Base-by-base conservation (phyloP, 306 rosid genomes). In the Hippophae gyantsensis region DNA sequence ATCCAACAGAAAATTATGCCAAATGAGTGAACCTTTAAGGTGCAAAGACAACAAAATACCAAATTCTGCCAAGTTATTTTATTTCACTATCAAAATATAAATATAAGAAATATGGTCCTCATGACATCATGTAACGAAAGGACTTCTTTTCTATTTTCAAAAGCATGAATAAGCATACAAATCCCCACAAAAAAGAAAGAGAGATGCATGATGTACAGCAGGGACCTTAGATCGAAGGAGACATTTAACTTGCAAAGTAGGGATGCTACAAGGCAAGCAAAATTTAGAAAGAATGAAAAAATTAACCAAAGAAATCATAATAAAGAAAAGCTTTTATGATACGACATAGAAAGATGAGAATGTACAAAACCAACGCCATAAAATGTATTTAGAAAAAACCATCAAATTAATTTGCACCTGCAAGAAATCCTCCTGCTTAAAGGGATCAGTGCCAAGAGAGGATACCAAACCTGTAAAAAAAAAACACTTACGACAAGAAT, bases 381-480 rank as follows among this genome's bases (percentile, higher is more conserved):
- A 23, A 56, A 45, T 32, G 58, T 67, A 61, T 42, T 52, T 51
- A 25, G 18, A 52, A 49, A 49, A 12, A 1, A 61, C 62, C 41
- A 52, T 70, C 10, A 53, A 42, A 65, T 27, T 27, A 27, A 77
- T 60, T 47, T 65, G 64, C 47, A 92, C 98, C 98, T 92, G 98
- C 81, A 92, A 72, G 80, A 92, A 92, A 64, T 92, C 96, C 81
- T 92, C 98, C 89, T 85, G 98, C 82, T 85, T 85, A 76, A 85
- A 92, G 45, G 95, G 73, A 66, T 92, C 89, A 42, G 78, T 76
- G 64, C 95, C 96, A 56, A 82, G 81, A 74, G 96, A 87, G 98
- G 96, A 85, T 92, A 92, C 98, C 98, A 92, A 80, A 92, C 98
- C 98, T 92, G 96, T 72, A 82, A 83, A 64, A 77, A 56, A 54